Percentiles rank a stretch among this genome's conserved stretches.
Conservation (phyloP, 179 eudicot species). For the Patellifolia procumbens region DNA sequence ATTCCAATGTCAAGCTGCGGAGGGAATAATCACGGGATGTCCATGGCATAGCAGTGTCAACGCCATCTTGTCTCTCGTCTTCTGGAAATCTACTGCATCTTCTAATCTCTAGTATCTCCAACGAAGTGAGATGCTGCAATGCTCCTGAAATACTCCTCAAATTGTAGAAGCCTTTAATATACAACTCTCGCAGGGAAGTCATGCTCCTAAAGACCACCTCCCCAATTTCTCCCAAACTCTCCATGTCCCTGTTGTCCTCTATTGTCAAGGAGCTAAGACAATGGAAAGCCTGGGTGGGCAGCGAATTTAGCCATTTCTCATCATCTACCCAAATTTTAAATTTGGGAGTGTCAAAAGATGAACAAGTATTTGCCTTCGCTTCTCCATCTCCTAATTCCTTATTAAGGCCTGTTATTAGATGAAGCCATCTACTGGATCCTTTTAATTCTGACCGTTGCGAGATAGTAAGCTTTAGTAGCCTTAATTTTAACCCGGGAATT, state of each 20-base stretch:
- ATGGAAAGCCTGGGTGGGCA: constrained; percentile 1
- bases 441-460: no score
- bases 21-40: no score
- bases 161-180: background rate
- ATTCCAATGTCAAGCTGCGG: no score
- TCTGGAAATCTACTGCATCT: background rate
- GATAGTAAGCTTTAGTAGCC: no score
- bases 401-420: no score
- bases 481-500: background rate
- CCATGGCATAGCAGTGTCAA: no score
- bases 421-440: no score
- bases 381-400: background rate
- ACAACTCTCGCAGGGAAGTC: background rate
- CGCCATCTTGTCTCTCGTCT: background rate
- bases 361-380: no score
- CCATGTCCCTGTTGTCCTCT: background rate
- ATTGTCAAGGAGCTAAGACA: background rate
- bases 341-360: background rate
- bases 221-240: constrained; percentile 5
- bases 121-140: background rate
- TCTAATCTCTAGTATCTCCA: background rate
- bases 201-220: background rate
- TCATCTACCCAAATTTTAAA: background rate
- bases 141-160: constrained; percentile 6
- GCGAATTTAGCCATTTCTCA: background rate